Percentiles rank a stretch among this genome's conserved stretches.
Conservation (phyloP, 345 rosid genomes). For the Sonneratia alba region DNA sequence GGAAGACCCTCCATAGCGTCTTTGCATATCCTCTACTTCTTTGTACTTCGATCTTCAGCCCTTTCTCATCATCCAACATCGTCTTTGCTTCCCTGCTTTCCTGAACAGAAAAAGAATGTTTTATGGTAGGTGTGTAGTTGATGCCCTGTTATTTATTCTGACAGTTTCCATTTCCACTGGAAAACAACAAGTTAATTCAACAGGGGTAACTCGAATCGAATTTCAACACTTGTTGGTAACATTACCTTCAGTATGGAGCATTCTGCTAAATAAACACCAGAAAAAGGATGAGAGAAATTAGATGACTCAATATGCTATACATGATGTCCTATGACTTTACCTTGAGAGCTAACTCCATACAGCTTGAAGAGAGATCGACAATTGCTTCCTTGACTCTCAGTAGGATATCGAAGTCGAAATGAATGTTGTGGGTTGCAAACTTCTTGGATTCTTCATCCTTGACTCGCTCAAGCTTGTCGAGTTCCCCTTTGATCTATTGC, state of each 20-base stretch:
- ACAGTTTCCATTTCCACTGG: too few relatives aligned
- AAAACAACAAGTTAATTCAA: too few relatives aligned
- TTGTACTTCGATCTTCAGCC: slow-evolving; percentile 19
- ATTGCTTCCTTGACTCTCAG: slow-evolving; percentile 70
- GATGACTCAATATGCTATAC: too few relatives aligned
- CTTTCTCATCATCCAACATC: slow-evolving; percentile 16
- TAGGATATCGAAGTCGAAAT: slow-evolving; percentile 66
- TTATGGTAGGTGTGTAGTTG: neutral
- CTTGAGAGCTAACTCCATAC: slow-evolving; percentile 85
- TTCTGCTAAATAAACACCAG: too few relatives aligned
- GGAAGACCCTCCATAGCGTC: slow-evolving; percentile 84
- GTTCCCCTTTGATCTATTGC: slow-evolving; percentile 62
- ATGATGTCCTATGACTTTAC: slow-evolving; percentile 21
- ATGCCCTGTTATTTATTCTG: too few relatives aligned
- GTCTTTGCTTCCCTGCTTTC: slow-evolving; percentile 57
- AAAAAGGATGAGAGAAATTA: too few relatives aligned
- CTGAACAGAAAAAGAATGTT: slow-evolving; percentile 18
- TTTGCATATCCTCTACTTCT: slow-evolving; percentile 32
- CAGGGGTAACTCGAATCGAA: too few relatives aligned
- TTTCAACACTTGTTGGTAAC: neutral
- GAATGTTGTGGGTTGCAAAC: slow-evolving; percentile 56
- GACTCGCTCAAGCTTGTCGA: slow-evolving; percentile 61
- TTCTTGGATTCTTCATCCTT: slow-evolving; percentile 90
- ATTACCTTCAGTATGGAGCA: too few relatives aligned
- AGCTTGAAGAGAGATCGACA: slow-evolving; percentile 86